Conservation (phyloP, 495 filamentous ascomycete species). For the Aspergillus ellipticus region DNA sequence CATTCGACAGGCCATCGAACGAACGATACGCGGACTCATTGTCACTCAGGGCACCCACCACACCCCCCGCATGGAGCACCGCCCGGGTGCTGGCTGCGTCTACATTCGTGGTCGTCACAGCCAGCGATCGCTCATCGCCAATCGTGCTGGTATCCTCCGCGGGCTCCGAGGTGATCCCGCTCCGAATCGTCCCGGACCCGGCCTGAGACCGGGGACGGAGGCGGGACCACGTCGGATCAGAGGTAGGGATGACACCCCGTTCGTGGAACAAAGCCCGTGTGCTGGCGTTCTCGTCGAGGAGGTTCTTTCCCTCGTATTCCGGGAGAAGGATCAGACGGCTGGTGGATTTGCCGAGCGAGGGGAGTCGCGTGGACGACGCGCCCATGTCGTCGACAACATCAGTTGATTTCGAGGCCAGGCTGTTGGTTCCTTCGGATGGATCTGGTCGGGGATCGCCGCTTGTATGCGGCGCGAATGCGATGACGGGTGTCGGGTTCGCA, state of each 20-base stretch:
- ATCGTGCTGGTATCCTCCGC: slow-evolving; percentile 30
- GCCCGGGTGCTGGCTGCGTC: slow-evolving; percentile 40
- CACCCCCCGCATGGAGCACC: slow-evolving; percentile 29
- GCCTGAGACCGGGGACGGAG: slow-evolving; percentile 23
- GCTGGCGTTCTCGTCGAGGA: slow-evolving; percentile 33
- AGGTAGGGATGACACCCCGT: slow-evolving; percentile 26
- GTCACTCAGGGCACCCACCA: slow-evolving; percentile 18
- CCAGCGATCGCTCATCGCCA: slow-evolving; percentile 29
- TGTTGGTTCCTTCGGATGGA: neutral
- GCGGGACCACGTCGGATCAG: slow-evolving; percentile 21
- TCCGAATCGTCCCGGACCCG: slow-evolving; percentile 30
- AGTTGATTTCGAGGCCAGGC: neutral
- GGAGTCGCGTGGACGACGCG: neutral
- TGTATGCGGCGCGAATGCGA: neutral
- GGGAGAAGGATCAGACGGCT: slow-evolving; percentile 33
- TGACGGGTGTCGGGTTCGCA: neutral
- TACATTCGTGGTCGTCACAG: slow-evolving; percentile 14
- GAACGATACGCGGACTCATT: slow-evolving; percentile 24
- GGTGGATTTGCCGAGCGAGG: slow-evolving; percentile 15
- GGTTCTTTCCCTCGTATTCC: slow-evolving; percentile 24
- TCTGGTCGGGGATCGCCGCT: neutral
- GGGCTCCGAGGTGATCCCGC: slow-evolving; percentile 30
- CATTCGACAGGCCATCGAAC: slow-evolving; percentile 24
- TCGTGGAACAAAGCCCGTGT: slow-evolving; percentile 37
- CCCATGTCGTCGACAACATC: neutral